Base-by-base conservation (phyloP, 2,329 filamentous ascomycete genomes). In the Ophiostoma sp. region DNA sequence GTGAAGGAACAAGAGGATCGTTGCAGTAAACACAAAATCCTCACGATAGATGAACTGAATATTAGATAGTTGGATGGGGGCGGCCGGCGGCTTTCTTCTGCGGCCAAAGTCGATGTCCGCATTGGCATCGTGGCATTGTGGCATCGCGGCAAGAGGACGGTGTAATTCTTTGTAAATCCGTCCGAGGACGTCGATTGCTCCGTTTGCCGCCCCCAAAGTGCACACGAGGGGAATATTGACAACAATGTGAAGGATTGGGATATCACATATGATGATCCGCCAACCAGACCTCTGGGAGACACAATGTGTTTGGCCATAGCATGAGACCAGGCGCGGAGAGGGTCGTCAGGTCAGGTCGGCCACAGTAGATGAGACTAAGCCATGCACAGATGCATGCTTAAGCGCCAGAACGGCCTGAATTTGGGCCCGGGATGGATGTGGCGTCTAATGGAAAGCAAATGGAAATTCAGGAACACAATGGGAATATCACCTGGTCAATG, bases 201-300 rank as follows among this genome's bases (percentile, higher is more conserved):
- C 15, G 8, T 50, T 68, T 68, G 64, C 42, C 64, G 64, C 64
- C 25, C 64, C 8, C 36, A 28, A 66, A 17, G n/a, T 66, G 22
- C 36, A 66, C 6, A 4, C 11, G 19, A 39, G 33, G 33, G 19
- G 7, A 22, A 63, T n/a, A 31, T 9, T 9, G 22, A 48, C n/a
- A 9, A 31, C 3, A 19, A 36, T 61, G 25, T 2, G 7, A 15
- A 11, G 36, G 36, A 45, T 11, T 33, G 9, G 28, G 1, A 45
- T 45, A 15, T 17, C 19, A 19, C 61, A 39, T 66, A n/a, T 19
- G 15, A 28, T 28, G 61, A 45, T 25, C 64, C 64, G 64, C 64
- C 64, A 50, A 68, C 64, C 42, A 50, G 45, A 68, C 17, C 42
- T 68, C 17, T 68, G 64, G 64, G 64, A 68, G 8, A 15, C 15